A percentile compares a stretch with the other conserved stretches of the same genome.
These are phyloP conservation scores for Fusarium oxysporum DNA, from an alignment of 2,329 filamentous ascomycete species.

Conservation along the genomic window DNA sequence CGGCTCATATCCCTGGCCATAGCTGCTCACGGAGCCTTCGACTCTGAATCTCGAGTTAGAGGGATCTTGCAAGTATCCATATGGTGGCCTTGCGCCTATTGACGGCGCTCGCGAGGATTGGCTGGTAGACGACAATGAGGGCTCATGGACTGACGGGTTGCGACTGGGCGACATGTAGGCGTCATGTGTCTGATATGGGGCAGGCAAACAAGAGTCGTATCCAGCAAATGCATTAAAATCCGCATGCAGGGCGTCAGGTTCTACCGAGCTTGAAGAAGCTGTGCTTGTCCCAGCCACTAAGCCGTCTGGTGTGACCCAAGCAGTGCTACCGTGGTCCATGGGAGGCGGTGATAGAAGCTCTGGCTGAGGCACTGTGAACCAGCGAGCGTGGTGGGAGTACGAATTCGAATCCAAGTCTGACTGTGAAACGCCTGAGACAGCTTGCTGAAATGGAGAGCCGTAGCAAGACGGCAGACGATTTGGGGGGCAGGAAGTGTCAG, in stretches of 20 bases:
- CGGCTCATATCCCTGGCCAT: slow-evolving; percentile 37
- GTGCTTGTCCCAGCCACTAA: slow-evolving; percentile 51
- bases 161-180: slow-evolving; percentile 56
- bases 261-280: slow-evolving; percentile 54
- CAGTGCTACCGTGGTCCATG: slow-evolving; percentile 53
- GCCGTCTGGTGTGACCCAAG: slow-evolving; percentile 57
- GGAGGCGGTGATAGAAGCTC: slow-evolving; percentile 46
- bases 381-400: slow-evolving; percentile 53
- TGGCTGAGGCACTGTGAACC: slow-evolving; percentile 39
- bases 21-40: slow-evolving; percentile 34
- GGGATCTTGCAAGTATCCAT: slow-evolving; percentile 42
- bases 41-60: slow-evolving; percentile 32
- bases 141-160: slow-evolving; percentile 39
- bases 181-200: slow-evolving; percentile 58
- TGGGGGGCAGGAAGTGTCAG: slow-evolving; percentile 44
- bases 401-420: slow-evolving; percentile 55
- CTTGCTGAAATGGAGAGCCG: slow-evolving; percentile 56
- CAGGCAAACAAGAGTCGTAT: slow-evolving; percentile 57
- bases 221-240: slow-evolving; percentile 65
- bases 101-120: slow-evolving; percentile 33
- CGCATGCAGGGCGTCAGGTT: slow-evolving; percentile 59
- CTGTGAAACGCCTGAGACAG: slow-evolving; percentile 57
- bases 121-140: slow-evolving; percentile 30
- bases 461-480: slow-evolving; percentile 57
- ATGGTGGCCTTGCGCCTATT: slow-evolving; percentile 34